phyloP scores from a whole-genome alignment of 2,329 filamentous ascomycete species.

The Orbilia quercus region DNA sequence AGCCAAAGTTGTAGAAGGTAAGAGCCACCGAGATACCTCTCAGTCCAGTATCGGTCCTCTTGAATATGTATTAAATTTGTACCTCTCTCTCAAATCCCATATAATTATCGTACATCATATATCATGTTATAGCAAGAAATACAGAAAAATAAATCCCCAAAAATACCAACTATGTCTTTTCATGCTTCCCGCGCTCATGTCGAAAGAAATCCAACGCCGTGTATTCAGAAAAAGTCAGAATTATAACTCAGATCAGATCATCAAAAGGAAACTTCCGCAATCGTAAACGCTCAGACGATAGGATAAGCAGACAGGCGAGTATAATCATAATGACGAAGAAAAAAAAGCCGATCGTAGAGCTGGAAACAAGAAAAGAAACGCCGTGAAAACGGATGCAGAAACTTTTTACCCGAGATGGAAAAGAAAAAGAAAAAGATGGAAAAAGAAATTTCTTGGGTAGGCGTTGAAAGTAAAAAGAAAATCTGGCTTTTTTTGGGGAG shows the following conservation, averaged over 20 bases:
- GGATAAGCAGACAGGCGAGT: slow-evolving; percentile 29
- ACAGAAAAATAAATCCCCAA: background rate
- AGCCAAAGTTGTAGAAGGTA: too few relatives aligned
- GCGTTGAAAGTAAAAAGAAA: slow-evolving; percentile 16
- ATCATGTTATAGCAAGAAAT: background rate
- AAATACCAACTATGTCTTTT: slow-evolving; percentile 2
- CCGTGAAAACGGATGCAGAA: slow-evolving; percentile 16
- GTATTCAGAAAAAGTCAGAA: slow-evolving; percentile 20
- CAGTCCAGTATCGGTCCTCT: background rate
- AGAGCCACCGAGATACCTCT: background rate
- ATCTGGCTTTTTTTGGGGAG: slow-evolving; percentile 44
- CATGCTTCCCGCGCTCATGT: slow-evolving; percentile 1
- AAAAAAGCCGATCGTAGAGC: slow-evolving; percentile 44
- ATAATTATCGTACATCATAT: slow-evolving; percentile 29
- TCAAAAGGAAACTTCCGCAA: slow-evolving; percentile 1
- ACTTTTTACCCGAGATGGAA: slow-evolving; percentile 14
- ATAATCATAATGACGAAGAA: slow-evolving; percentile 55
- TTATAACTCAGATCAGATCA: background rate
- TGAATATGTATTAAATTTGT: slow-evolving; percentile 7
- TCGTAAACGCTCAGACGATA: slow-evolving; percentile 23
- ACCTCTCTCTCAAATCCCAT: background rate
- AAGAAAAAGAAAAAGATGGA: slow-evolving; percentile 9
- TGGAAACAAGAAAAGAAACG: slow-evolving; percentile 48
- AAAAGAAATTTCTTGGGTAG: background rate
- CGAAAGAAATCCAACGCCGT: slow-evolving; percentile 25